Evolutionary conservation across 2,329 filamentous ascomycete species (phyloP).

Genomic region (Colletotrichum melonis): DNA sequence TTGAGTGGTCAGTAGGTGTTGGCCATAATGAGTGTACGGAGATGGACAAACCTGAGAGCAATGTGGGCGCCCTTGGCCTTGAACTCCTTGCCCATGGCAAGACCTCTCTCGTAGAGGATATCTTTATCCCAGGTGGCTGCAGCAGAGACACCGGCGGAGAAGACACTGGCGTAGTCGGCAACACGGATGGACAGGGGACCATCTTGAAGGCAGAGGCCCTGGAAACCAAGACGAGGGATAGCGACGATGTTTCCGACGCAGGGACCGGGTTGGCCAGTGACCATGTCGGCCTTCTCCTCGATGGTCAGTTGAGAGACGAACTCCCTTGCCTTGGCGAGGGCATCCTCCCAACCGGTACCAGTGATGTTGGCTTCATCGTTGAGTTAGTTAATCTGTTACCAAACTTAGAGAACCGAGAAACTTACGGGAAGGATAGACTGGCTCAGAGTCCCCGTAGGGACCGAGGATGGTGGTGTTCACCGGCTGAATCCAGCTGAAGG

Average conservation of each 20-base stretch:
- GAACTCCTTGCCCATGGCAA: constrained; percentile 67
- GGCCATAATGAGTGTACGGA: neutral
- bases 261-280: constrained; percentile 47
- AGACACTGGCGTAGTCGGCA: constrained; percentile 58
- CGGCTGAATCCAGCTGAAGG: constrained; percentile 53
- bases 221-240: constrained; percentile 54
- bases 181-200: constrained; percentile 49
- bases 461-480: constrained; percentile 53
- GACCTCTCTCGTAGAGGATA: constrained; percentile 63
- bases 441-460: constrained; percentile 51
- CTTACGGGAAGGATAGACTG: constrained; percentile 51
- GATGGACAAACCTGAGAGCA: constrained; percentile 55
- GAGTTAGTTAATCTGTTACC: constrained; percentile 25
- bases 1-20: neutral
- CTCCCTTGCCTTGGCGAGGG: constrained; percentile 49
- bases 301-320: constrained; percentile 44
- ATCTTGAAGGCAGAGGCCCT: constrained; percentile 54
- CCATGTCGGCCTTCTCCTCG: constrained; percentile 47
- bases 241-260: constrained; percentile 50
- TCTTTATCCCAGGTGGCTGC: constrained; percentile 75
- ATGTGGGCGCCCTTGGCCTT: constrained; percentile 79
- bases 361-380: constrained; percentile 46
- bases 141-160: constrained; percentile 71
- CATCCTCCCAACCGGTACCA: constrained; percentile 49
- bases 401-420: neutral